Percentiles rank a stretch among this genome's conserved stretches.
Conservation (phyloP, 495 filamentous ascomycete genomes). For the Penicillium tannophilum region DNA sequence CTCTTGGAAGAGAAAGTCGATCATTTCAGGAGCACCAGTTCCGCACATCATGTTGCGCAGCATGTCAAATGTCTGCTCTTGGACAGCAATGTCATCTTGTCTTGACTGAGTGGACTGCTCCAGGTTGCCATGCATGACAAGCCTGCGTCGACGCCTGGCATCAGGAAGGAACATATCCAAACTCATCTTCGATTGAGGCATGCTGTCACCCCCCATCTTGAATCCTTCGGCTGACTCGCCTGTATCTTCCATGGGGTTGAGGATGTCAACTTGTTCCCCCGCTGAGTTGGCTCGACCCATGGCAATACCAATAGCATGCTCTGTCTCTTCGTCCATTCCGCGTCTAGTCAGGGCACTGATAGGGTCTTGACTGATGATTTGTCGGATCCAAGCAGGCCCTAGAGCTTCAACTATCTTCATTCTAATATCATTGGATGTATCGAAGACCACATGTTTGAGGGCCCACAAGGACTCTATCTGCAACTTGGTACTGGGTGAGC, state of each 20-base stretch:
- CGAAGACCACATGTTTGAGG: slow-evolving; percentile 80
- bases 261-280: slow-evolving; percentile 63
- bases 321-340: slow-evolving; percentile 42
- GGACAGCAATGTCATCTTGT: slow-evolving; percentile 79
- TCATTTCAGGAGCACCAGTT: slow-evolving; percentile 68
- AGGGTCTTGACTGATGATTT: slow-evolving; percentile 61
- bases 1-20: slow-evolving; percentile 77
- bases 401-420: slow-evolving; percentile 75
- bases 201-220: slow-evolving; percentile 59
- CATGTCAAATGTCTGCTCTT: slow-evolving; percentile 86
- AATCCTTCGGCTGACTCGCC: slow-evolving; percentile 67
- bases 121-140: slow-evolving; percentile 51
- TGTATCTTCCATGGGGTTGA: slow-evolving; percentile 62
- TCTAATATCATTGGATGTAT: slow-evolving; percentile 67
- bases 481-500: slow-evolving; percentile 69
- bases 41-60: slow-evolving; percentile 87
- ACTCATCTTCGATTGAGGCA: slow-evolving; percentile 45
- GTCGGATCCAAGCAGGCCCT: slow-evolving; percentile 75
- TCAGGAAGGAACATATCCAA: slow-evolving; percentile 46
- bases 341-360: slow-evolving; percentile 34
- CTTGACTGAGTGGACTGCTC: slow-evolving; percentile 56
- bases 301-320: slow-evolving; percentile 39
- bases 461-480: slow-evolving; percentile 88
- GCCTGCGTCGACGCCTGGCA: slow-evolving; percentile 45
- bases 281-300: slow-evolving; percentile 66